Conservation (phyloP, 257 asterid species). For the Solanum verrucosum region DNA sequence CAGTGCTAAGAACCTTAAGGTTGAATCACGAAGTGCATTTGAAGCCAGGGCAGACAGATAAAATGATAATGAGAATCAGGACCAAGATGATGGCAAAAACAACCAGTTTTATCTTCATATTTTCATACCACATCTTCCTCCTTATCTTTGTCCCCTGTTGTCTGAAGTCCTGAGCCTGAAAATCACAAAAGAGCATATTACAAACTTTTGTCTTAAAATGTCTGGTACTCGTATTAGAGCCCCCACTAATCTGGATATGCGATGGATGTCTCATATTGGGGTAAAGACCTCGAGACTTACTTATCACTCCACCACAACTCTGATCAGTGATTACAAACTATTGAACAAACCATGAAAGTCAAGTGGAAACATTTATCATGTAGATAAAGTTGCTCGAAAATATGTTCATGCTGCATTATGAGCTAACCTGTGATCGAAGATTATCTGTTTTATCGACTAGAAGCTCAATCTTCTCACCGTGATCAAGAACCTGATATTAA, state of each 20-base stretch:
- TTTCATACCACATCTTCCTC: constrained; percentile 44
- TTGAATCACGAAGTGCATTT: constrained; percentile 12
- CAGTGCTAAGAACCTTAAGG: not conserved
- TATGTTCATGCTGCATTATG: not conserved
- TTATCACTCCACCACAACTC: not conserved
- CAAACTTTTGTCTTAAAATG: not conserved
- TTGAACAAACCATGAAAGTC: not conserved
- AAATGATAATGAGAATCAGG: constrained; percentile 20
- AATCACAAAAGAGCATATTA: not conserved
- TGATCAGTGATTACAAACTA: not conserved
- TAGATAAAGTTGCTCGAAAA: not conserved
- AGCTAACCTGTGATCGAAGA: constrained; percentile 41
- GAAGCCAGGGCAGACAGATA: constrained; percentile 39
- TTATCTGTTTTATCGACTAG: constrained; percentile 43
- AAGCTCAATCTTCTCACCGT: constrained; percentile 42
- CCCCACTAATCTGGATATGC: not conserved
- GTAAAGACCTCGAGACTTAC: not conserved
- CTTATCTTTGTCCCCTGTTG: constrained; percentile 35
- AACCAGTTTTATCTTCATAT: constrained; percentile 40
- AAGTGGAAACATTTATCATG: not conserved
- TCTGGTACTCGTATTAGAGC: too few relatives aligned
- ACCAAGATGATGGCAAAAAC: constrained; percentile 20
- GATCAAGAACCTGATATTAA: constrained; percentile 35
- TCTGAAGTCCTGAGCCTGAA: constrained; percentile 47
- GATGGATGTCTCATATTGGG: not conserved